phyloP scores from a whole-genome alignment of 352 stramenopile species.

The Pythium graminicola region DNA sequence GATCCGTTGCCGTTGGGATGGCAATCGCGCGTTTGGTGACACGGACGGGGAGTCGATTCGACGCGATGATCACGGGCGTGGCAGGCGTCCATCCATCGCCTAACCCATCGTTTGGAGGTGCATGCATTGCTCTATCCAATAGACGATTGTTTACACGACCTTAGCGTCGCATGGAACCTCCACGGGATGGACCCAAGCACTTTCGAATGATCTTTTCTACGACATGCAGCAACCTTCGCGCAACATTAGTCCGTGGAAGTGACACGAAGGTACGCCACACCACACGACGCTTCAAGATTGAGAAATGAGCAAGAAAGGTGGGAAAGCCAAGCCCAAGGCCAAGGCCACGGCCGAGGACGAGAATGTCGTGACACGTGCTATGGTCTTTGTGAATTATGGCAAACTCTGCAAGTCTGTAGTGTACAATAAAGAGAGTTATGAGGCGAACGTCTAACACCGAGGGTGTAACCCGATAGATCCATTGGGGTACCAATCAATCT shows the following conservation, averaged over 20 bases:
- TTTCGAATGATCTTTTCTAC: constrained; percentile 1
- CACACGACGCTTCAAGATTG: constrained; percentile 17
- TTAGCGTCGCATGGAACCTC: too few relatives aligned
- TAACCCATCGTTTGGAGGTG: constrained; percentile 1
- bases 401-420: constrained; percentile 65
- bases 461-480: too few relatives aligned
- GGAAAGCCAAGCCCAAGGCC: constrained; percentile 36
- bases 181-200: too few relatives aligned
- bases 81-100: constrained; percentile 43
- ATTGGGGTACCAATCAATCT: constrained; percentile 62
- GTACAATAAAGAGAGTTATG: too few relatives aligned
- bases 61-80: constrained; percentile 65
- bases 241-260: constrained; percentile 13
- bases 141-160: too few relatives aligned
- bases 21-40: constrained; percentile 18
- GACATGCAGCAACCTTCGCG: constrained; percentile 16
- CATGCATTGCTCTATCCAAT: constrained; percentile 2
- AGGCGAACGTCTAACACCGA: too few relatives aligned
- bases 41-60: constrained; percentile 58
- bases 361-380: constrained; percentile 57
- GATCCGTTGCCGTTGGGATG: neutral
- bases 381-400: constrained; percentile 56
- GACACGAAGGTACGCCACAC: constrained; percentile 12
- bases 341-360: constrained; percentile 55
- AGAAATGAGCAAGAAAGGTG: constrained; percentile 53